Percentiles rank a stretch among this genome's conserved stretches.
phyloP scores from a whole-genome alignment of 164 flowering plant species.

The Kingdonia uniflora region DNA sequence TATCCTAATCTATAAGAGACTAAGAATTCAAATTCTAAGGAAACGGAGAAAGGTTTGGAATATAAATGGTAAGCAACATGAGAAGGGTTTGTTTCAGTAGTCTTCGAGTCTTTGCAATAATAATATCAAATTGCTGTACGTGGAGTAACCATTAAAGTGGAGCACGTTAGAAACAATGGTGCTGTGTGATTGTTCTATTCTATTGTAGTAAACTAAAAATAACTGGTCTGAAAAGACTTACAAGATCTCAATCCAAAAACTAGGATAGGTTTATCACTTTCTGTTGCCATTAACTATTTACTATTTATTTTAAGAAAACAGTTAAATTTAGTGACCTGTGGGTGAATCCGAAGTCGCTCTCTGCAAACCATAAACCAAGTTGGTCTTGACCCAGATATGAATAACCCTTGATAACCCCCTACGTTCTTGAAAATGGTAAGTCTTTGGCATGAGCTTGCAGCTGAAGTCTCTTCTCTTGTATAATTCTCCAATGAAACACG shows the following conservation, averaged over 20 bases:
- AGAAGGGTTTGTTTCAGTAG: too few species aligned
- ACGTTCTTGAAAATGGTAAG: conserved; percentile 67
- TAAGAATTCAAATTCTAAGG: too few species aligned
- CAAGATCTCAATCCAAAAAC: conserved; percentile 1
- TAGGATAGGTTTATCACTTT: neutral
- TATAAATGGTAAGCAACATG: too few species aligned
- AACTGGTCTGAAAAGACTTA: too few species aligned
- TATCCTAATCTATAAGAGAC: too few species aligned
- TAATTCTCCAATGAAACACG: conserved; percentile 61
- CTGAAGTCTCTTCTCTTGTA: conserved; percentile 60
- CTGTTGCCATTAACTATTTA: neutral
- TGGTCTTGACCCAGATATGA: conserved; percentile 86
- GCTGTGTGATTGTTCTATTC: too few species aligned
- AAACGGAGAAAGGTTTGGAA: too few species aligned
- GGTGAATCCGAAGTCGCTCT: conserved; percentile 89
- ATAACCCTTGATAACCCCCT: conserved; percentile 84
- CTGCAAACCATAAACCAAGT: conserved; percentile 92
- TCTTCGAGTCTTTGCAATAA: too few species aligned
- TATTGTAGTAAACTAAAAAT: too few species aligned
- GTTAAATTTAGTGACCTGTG: conserved; percentile 54
- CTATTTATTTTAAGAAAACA: neutral
- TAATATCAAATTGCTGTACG: too few species aligned
- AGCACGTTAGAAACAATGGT: too few species aligned
- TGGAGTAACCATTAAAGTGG: too few species aligned
- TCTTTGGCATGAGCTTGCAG: conserved; percentile 34